Conservation (phyloP, 495 filamentous ascomycete genomes). For the Aspergillus panamensis region DNA sequence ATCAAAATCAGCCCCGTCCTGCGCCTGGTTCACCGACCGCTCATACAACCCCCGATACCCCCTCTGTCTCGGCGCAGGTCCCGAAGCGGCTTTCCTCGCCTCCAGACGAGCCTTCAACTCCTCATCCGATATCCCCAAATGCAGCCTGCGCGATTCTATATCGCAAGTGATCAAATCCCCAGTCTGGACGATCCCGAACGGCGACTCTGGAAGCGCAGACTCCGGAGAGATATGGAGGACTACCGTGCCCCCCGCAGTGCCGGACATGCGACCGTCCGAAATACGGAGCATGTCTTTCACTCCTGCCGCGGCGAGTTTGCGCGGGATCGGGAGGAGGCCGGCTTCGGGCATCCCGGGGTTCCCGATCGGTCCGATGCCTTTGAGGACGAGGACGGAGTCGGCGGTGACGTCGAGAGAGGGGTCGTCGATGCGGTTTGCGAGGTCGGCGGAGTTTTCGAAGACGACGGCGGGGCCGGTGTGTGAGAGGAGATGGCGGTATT, state of each 20-base stretch:
- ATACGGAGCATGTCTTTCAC: constrained; percentile 64
- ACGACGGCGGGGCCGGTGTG: constrained; percentile 58
- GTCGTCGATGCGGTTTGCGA: constrained; percentile 56
- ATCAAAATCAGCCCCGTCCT: constrained; percentile 62
- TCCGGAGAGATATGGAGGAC: constrained; percentile 64
- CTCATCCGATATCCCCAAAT: constrained; percentile 47
- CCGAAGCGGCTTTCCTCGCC: constrained; percentile 27
- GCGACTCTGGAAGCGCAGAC: constrained; percentile 51
- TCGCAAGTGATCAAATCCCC: constrained; percentile 57
- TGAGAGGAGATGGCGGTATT: constrained; percentile 44
- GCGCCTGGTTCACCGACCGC: constrained; percentile 60
- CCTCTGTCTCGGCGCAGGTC: constrained; percentile 34
- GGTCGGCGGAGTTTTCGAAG: constrained; percentile 53
- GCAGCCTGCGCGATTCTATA: constrained; percentile 41
- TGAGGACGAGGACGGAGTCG: constrained; percentile 56
- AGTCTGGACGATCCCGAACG: constrained; percentile 56
- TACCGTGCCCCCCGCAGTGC: constrained; percentile 67
- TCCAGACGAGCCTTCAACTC: constrained; percentile 42
- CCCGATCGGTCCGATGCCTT: constrained; percentile 60
- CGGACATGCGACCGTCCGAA: constrained; percentile 65
- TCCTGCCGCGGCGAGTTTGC: constrained; percentile 55
- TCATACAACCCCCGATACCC: constrained; percentile 66
- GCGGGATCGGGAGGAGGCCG: constrained; percentile 50
- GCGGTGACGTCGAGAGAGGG: constrained; percentile 48
- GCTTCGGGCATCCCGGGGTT: constrained; percentile 70